Base-by-base conservation (phyloP, 2,329 filamentous ascomycete genomes). In the Arthrobotrys musiformis region DNA sequence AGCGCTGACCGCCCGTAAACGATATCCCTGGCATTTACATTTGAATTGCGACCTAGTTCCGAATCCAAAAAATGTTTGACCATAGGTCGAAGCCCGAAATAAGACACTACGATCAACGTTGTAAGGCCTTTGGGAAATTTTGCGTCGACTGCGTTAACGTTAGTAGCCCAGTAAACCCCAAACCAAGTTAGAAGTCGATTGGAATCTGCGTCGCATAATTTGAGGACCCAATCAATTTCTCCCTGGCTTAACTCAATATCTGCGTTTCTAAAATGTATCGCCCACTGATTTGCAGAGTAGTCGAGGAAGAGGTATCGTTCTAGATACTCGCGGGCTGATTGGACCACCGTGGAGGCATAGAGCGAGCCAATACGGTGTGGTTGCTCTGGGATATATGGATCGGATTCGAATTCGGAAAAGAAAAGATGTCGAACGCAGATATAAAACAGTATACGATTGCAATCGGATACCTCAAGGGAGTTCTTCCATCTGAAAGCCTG, bases 171-270 rank as follows among this genome's bases (percentile, higher is more conserved):
- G 35, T 69, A 60, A 11, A 69, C 48, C 13, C 11, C 17, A 22
- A 60, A 50, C 64, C 64, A 68, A 22, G 48, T 68, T 8, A 42
- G 19, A n/a, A 8, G 52, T 19, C 48, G 30, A n/a, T 58, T 56
- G 1, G 35, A 68, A 2, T 26, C n/a, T 46, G 50, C 19, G 24
- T 68, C 64, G 35, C 64, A 68, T 22, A 68, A 60, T 26, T 13
- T 26, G 17, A 66, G 17, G n/a, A 54, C 28, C 2, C n/a, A 15
- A 1, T n/a, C 6, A n/a, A 54, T 13, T 13, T 37, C 9, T 40
- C 6, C 30, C 24, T 40, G 22, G 4, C 37, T 9, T 24, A 66
- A 17, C 28, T 66, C n/a, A n/a, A 52, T 15, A 28, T 46, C 7
- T 6, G 48, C 42, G 11, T 58, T 26, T 17, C n/a, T 26, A 22